Evolutionary conservation across 495 filamentous ascomycete genomes (phyloP).

Genomic region (Xylaria nigripes): DNA sequence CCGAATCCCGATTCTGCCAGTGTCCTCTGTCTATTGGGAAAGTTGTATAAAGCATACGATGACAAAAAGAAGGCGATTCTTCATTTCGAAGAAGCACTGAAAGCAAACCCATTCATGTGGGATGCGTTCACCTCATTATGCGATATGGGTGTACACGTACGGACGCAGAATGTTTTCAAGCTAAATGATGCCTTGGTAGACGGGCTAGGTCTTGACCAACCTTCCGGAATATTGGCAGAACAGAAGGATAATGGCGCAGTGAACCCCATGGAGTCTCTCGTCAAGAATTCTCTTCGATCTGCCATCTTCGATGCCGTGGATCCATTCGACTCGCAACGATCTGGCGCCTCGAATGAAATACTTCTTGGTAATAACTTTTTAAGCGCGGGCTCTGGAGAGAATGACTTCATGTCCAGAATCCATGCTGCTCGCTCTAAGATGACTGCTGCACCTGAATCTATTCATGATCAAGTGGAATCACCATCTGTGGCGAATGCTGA

Average conservation of each 20-base stretch:
- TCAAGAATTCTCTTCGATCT: constrained; percentile 29
- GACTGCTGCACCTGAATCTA: constrained; percentile 15
- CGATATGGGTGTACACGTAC: constrained; percentile 61
- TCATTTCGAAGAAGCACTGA: constrained; percentile 79
- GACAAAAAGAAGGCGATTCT: constrained; percentile 73
- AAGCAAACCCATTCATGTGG: constrained; percentile 94
- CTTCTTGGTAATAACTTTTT: constrained; percentile 26
- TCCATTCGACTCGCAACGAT: constrained; percentile 35
- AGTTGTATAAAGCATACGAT: constrained; percentile 73
- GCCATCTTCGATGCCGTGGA: constrained; percentile 32
- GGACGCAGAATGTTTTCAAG: constrained; percentile 78
- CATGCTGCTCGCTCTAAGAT: constrained; percentile 31
- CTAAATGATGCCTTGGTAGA: constrained; percentile 45
- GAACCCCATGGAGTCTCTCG: constrained; percentile 24
- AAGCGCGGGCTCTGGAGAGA: constrained; percentile 28
- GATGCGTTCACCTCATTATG: constrained; percentile 81
- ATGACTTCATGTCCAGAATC: constrained; percentile 37
- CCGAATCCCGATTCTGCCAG: constrained; percentile 77
- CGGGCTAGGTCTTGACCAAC: constrained; percentile 26
- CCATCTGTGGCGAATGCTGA: constrained; percentile 29
- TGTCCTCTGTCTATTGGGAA: constrained; percentile 70
- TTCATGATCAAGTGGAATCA: constrained; percentile 33
- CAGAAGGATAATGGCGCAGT: constrained; percentile 21
- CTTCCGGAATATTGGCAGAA: constrained; percentile 17
- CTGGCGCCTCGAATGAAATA: constrained; percentile 29